Evolutionary conservation across 495 filamentous ascomycete species (phyloP).

Genomic region (Arthonia radiata): DNA sequence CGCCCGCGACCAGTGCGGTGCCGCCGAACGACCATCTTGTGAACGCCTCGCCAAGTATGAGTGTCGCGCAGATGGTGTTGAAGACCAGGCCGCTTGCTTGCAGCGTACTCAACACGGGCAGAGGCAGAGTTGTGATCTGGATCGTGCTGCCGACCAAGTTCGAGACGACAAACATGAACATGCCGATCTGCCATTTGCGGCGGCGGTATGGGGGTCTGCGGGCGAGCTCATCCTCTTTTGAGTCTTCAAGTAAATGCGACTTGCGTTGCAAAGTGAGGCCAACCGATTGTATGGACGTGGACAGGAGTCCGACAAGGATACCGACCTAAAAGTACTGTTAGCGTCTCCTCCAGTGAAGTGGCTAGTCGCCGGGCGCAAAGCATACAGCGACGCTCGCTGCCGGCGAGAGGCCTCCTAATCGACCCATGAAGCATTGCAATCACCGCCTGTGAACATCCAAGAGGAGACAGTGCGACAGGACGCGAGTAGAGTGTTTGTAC

Average conservation of each 20-base stretch:
- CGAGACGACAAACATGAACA: conserved; percentile 87
- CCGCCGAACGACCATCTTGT: conserved; percentile 75
- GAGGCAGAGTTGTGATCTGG: conserved; percentile 86
- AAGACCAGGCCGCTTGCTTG: conserved; percentile 94
- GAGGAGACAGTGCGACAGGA: no score
- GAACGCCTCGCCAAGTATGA: conserved; percentile 85
- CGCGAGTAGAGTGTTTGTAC: no score
- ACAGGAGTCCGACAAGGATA: conserved; percentile 74
- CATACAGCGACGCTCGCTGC: conserved; percentile 66
- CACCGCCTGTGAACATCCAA: no score
- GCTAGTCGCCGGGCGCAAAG: conserved; percentile 4
- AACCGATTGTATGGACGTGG: conserved; percentile 80
- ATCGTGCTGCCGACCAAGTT: conserved; percentile 90
- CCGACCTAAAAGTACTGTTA: conserved; percentile 34
- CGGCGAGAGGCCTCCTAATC: conserved; percentile 62
- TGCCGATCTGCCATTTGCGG: conserved; percentile 91
- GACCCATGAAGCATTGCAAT: conserved; percentile 57
- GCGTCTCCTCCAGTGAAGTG: conserved; percentile 6
- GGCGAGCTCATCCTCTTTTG: conserved; percentile 54
- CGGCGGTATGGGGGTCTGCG: conserved; percentile 72
- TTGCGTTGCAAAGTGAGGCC: conserved; percentile 97
- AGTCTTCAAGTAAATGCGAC: conserved; percentile 92
- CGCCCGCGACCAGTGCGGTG: conserved; percentile 63
- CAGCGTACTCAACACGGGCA: conserved; percentile 84
- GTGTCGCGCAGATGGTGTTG: conserved; percentile 87